Base-by-base conservation (phyloP, 2,329 filamentous ascomycete species). In the Tolypocladium nubicola region DNA sequence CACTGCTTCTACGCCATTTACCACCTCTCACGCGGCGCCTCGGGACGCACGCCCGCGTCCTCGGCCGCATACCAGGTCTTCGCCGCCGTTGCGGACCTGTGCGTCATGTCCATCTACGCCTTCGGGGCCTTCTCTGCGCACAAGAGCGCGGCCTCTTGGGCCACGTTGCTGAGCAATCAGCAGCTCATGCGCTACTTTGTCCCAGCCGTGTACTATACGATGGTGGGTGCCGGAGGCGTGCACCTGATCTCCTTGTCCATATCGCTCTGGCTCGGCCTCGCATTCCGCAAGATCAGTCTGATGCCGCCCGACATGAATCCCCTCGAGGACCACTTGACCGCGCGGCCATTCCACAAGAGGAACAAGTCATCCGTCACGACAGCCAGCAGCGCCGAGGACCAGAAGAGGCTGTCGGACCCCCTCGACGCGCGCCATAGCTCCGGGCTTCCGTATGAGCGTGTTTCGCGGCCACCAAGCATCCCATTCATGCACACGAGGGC, bases 261-360 rank as follows among this genome's bases (percentile, higher is more conserved):
- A 40, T 89, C 89, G 6, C 68, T 89, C 38, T 97, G 88, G 73
- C 78, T 97, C 33, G 84, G 85, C 19, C 69, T 89, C 55, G 82
- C 88, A 63, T 97, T 97, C 82, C 83, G 86, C 45, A 87, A 88
- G 67, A 97, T 97, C 65, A 79, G 85, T 6, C 77, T 80, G 23
- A 80, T 97, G 69, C 93, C 93, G 7, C 92, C 93, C 0, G 93
- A 97, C 67, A 90, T 96, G 88, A 97, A 97, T 69, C 93, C 93
- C 1, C 79, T 97, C 16, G 92, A 97, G 69, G 84, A 89, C 62
- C 86, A 93, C 65, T 75, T 96, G 58, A 97, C 91, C 1, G 85
- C 89, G 13, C 83, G 86, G 30, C 75, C 73, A 58, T 66, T 65
- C 53, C 90, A 95, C 73, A 92, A 91, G 76, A 84, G 88, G 67